Evolutionary conservation across 2,329 filamentous ascomycete species (phyloP).

Genomic region (Xylariaceae sp.): DNA sequence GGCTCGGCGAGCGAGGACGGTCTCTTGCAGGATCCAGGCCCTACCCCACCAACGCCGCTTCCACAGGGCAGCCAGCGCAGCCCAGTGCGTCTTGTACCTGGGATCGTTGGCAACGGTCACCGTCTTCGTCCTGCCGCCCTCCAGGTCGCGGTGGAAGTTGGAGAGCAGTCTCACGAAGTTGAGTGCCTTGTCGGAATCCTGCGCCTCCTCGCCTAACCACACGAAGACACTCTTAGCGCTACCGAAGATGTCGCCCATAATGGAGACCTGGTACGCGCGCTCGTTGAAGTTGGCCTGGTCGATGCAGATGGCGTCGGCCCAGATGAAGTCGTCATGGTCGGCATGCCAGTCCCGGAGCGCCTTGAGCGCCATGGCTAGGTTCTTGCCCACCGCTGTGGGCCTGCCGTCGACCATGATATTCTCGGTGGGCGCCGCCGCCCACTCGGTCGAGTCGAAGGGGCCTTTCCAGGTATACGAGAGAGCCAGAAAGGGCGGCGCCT

Average conservation of each 20-base stretch:
- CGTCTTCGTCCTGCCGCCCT: neutral
- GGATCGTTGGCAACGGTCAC: neutral
- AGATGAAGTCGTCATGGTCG: neutral
- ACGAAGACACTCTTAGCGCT: neutral
- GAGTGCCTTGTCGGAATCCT: neutral
- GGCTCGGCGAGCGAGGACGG: neutral
- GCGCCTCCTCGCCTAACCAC: neutral
- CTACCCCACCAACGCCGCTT: neutral
- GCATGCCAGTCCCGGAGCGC: neutral
- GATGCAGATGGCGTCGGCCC: conserved; percentile 1
- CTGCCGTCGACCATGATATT: neutral
- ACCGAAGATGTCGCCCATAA: neutral
- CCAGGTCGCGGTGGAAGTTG: neutral
- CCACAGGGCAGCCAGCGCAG: neutral
- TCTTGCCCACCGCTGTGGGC: neutral
- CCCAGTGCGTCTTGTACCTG: neutral
- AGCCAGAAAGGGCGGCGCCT: neutral
- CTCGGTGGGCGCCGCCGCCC: neutral
- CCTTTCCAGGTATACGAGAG: neutral
- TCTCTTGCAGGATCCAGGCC: neutral
- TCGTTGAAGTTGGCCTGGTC: conserved; percentile 1
- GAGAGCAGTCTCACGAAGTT: neutral
- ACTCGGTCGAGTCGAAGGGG: neutral
- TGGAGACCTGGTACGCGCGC: neutral
- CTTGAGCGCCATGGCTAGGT: neutral